phyloP scores from a whole-genome alignment of 805 yeast genomes.

The Phaffomyces thermotolerans region DNA sequence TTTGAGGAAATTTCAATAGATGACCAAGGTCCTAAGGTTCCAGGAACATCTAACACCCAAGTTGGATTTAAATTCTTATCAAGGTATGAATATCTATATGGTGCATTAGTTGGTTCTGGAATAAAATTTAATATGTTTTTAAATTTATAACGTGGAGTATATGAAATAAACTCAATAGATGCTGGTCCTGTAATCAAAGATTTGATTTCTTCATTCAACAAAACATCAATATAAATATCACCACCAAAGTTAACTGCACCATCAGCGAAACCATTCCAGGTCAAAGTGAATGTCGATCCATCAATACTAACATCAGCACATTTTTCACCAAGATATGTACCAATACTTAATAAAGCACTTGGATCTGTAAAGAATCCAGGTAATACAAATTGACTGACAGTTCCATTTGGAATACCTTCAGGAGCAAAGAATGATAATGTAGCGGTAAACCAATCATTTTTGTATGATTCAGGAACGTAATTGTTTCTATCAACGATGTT shows the following conservation, averaged over 20 bases:
- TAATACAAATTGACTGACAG: slow-evolving; percentile 4
- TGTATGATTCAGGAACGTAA: not conserved
- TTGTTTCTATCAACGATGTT: slow-evolving; percentile 3
- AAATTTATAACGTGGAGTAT: slow-evolving; percentile 4
- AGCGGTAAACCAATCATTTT: slow-evolving; percentile 5
- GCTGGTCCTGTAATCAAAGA: slow-evolving; percentile 2
- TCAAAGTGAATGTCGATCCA: not conserved
- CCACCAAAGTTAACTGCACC: slow-evolving; percentile 4
- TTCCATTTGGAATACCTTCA: slow-evolving; percentile 4
- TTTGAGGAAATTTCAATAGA: not conserved
- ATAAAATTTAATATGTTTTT: slow-evolving; percentile 2
- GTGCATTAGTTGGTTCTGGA: slow-evolving; percentile 4
- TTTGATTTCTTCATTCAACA: slow-evolving; percentile 1
- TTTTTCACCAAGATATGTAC: not conserved
- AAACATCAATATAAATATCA: slow-evolving; percentile 4
- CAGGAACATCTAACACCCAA: slow-evolving; percentile 10
- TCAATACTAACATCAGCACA: not conserved
- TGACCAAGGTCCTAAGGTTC: slow-evolving; percentile 4
- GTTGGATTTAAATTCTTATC: slow-evolving; percentile 1
- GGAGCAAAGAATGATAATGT: slow-evolving; percentile 1
- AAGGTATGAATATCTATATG: slow-evolving; percentile 4
- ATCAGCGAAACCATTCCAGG: slow-evolving; percentile 3
- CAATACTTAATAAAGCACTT: not conserved
- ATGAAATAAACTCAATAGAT: slow-evolving; percentile 1
- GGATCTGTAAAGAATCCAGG: slow-evolving; percentile 5